These are phyloP conservation scores for Calonectria pseudoturangicola DNA, from an alignment of 2,329 filamentous ascomycete species.

Conservation along the genomic window DNA sequence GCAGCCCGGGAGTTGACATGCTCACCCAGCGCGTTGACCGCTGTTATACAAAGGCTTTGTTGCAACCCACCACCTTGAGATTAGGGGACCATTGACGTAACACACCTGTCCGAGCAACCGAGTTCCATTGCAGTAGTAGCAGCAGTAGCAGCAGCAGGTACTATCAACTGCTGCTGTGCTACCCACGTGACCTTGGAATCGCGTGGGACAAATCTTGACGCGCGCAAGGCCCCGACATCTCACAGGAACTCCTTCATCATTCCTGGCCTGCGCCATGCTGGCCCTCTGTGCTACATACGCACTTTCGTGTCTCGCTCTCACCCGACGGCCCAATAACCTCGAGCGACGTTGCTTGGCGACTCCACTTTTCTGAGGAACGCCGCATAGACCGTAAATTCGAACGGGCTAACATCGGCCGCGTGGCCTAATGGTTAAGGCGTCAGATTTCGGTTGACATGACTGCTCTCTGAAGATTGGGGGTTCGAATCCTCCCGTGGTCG, in stretches of 20 bases:
- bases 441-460: slow-evolving; percentile 62
- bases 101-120: slow-evolving; percentile 7
- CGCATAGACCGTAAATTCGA: slow-evolving; percentile 4
- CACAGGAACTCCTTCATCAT: neutral
- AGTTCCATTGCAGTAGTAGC: slow-evolving; percentile 14
- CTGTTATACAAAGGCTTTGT: neutral
- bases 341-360: neutral
- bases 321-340: neutral
- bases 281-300: neutral
- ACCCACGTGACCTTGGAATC: slow-evolving; percentile 1
- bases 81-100: slow-evolving; percentile 20
- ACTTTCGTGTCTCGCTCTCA: too few relatives aligned
- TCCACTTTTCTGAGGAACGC: slow-evolving; percentile 5
- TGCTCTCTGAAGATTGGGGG: slow-evolving; percentile 65
- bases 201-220: slow-evolving; percentile 6
- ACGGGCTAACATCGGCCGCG: slow-evolving; percentile 58
- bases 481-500: slow-evolving; percentile 67
- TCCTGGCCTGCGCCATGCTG: neutral
- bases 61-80: slow-evolving; percentile 18
- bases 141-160: neutral
- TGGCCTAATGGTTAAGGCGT: slow-evolving; percentile 67
- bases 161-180: neutral
- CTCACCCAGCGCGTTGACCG: neutral
- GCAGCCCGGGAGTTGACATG: neutral
- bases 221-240: neutral